Evolutionary conservation across 2,329 filamentous ascomycete species (phyloP).

Genomic region (Parastagonospora nodorum): DNA sequence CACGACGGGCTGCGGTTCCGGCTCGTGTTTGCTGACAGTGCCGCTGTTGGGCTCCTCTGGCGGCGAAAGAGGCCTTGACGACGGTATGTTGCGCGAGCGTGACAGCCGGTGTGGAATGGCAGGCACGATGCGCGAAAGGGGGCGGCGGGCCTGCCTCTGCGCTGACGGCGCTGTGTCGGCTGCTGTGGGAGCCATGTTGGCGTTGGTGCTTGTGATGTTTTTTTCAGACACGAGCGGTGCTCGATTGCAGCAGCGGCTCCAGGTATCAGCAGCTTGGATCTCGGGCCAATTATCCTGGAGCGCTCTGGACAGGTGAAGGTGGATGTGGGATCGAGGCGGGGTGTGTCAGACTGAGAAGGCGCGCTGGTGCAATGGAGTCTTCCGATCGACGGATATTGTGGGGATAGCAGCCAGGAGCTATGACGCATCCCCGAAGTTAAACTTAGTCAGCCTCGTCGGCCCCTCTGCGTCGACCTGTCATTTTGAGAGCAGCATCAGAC

Average conservation of each 20-base stretch:
- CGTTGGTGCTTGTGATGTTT: neutral
- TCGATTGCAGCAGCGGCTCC: slow-evolving; percentile 42
- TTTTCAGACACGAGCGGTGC: neutral
- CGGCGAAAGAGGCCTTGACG: slow-evolving; percentile 29
- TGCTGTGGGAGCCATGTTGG: slow-evolving; percentile 34
- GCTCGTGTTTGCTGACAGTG: slow-evolving; percentile 18
- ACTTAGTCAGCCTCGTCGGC: neutral
- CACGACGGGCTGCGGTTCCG: slow-evolving; percentile 15
- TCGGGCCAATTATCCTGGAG: slow-evolving; percentile 50
- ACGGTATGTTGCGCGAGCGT: slow-evolving; percentile 30
- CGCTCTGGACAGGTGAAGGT: slow-evolving; percentile 29
- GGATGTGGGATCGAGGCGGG: slow-evolving; percentile 16
- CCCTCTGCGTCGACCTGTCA: no score
- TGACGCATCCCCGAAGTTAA: neutral
- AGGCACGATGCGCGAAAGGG: slow-evolving; percentile 42
- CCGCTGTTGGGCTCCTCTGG: slow-evolving; percentile 32
- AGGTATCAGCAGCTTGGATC: slow-evolving; percentile 45
- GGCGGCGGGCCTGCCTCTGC: slow-evolving; percentile 33
- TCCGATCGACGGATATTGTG: neutral
- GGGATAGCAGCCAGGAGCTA: neutral
- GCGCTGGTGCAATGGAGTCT: neutral
- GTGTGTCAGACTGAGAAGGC: slow-evolving; percentile 18
- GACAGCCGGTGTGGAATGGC: slow-evolving; percentile 45
- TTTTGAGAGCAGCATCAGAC: no score
- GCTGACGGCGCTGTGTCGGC: slow-evolving; percentile 29